phyloP scores from a whole-genome alignment of 2,329 filamentous ascomycete species.

The Chaetomium sp. region DNA sequence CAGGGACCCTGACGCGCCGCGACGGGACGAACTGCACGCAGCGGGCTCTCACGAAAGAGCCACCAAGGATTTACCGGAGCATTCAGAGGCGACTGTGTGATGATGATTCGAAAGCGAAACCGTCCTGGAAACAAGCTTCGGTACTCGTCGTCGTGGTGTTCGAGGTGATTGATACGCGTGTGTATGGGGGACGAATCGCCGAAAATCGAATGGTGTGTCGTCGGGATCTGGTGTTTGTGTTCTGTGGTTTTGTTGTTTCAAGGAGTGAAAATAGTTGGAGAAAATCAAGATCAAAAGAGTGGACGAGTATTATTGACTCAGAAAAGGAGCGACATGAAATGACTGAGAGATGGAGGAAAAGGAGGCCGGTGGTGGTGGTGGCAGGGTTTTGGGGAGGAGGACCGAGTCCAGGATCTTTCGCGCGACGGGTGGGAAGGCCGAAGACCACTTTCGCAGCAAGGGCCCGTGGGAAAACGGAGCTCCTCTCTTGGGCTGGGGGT shows the following conservation, averaged over 20 bases:
- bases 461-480: slow-evolving; percentile 14
- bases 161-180: background rate
- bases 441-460: background rate
- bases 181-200: background rate
- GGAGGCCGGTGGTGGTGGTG: slow-evolving; percentile 14
- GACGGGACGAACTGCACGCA: slow-evolving; percentile 10
- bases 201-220: slow-evolving; percentile 3
- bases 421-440: slow-evolving; percentile 18
- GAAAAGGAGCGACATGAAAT: slow-evolving; percentile 27
- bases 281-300: slow-evolving; percentile 20
- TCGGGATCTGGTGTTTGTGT: slow-evolving; percentile 12
- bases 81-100: slow-evolving; percentile 27
- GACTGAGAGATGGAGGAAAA: slow-evolving; percentile 25
- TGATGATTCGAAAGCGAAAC: slow-evolving; percentile 3
- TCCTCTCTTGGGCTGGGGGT: background rate
- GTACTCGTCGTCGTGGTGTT: background rate
- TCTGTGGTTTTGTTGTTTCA: slow-evolving; percentile 12
- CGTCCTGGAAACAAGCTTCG: background rate
- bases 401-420: slow-evolving; percentile 14
- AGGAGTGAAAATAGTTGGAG: slow-evolving; percentile 17
- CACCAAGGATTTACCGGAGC: slow-evolving; percentile 28
- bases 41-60: slow-evolving; percentile 33
- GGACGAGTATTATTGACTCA: slow-evolving; percentile 19
- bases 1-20: slow-evolving; percentile 11
- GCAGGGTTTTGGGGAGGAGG: slow-evolving; percentile 15